Conservation (phyloP, 2,329 filamentous ascomycete species). For the Penicillium thymicola region DNA sequence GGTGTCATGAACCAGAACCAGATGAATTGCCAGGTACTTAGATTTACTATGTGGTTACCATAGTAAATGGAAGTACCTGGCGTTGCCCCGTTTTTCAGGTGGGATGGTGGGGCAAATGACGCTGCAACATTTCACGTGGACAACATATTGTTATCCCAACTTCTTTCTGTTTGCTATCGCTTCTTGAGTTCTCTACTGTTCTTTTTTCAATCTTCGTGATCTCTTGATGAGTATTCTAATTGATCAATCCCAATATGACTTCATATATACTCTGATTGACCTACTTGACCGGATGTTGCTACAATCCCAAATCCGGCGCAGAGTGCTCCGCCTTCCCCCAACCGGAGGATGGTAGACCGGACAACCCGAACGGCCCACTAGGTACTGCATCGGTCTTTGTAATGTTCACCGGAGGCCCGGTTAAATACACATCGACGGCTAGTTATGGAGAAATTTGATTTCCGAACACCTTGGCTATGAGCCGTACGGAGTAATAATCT, state of each 20-base stretch:
- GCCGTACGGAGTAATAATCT: not conserved
- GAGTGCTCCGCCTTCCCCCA: slow-evolving; percentile 32
- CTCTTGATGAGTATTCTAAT: not conserved
- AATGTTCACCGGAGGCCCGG: slow-evolving; percentile 24
- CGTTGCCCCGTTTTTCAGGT: slow-evolving; percentile 8
- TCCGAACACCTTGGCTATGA: not conserved
- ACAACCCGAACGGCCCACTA: slow-evolving; percentile 22
- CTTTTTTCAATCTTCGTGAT: not conserved
- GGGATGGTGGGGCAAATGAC: slow-evolving; percentile 28
- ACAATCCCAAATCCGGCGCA: slow-evolving; percentile 25
- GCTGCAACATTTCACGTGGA: slow-evolving; percentile 7
- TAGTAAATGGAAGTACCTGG: slow-evolving; percentile 16
- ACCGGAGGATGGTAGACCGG: slow-evolving; percentile 29
- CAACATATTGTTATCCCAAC: not conserved
- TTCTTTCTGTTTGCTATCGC: not conserved
- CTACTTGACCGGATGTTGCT: not conserved
- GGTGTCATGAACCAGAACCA: slow-evolving; percentile 16
- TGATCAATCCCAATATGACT: too few relatives aligned
- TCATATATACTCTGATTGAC: not conserved
- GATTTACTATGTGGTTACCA: not conserved
- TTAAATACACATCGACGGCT: slow-evolving; percentile 23
- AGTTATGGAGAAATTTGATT: not conserved
- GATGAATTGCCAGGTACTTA: slow-evolving; percentile 15
- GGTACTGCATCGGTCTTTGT: slow-evolving; percentile 15
- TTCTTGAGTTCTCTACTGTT: not conserved